Evolutionary conservation across 1,284 basidiomycete genomes (phyloP).

Genomic region (Blastosporella zonata): DNA sequence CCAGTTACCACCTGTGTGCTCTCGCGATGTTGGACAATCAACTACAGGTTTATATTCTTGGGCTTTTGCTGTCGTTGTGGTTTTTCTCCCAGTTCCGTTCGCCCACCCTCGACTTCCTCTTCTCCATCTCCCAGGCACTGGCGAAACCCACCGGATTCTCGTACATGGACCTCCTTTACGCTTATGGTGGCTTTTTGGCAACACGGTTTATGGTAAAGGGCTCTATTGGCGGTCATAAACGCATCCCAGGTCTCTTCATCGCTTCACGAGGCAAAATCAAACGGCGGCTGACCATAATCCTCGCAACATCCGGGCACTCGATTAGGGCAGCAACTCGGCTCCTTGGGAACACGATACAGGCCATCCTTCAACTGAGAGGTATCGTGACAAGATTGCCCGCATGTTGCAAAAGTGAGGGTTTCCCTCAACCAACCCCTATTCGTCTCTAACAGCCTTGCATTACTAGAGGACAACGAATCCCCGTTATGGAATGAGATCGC

Average conservation of each 20-base stretch:
- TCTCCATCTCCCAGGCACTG: background rate
- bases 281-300: background rate
- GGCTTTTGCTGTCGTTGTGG: background rate
- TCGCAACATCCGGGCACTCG: background rate
- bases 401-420: background rate
- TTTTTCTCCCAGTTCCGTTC: background rate
- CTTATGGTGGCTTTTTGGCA: background rate
- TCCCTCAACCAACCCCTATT: background rate
- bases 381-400: background rate
- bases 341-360: background rate
- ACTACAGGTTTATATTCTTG: background rate
- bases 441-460: background rate
- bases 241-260: background rate
- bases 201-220: background rate
- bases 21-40: no score
- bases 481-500: conserved; percentile 2
- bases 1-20: no score
- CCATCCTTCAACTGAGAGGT: background rate
- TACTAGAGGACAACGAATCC: background rate
- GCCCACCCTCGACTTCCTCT: background rate
- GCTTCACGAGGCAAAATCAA: background rate
- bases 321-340: background rate
- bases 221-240: background rate
- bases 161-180: background rate
- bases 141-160: background rate